Evolutionary conservation across 192 early-diverging fungal genomes (phyloP), one percentile per base, ranked within the genome.

Genomic region (Coemansia sp.): DNA sequence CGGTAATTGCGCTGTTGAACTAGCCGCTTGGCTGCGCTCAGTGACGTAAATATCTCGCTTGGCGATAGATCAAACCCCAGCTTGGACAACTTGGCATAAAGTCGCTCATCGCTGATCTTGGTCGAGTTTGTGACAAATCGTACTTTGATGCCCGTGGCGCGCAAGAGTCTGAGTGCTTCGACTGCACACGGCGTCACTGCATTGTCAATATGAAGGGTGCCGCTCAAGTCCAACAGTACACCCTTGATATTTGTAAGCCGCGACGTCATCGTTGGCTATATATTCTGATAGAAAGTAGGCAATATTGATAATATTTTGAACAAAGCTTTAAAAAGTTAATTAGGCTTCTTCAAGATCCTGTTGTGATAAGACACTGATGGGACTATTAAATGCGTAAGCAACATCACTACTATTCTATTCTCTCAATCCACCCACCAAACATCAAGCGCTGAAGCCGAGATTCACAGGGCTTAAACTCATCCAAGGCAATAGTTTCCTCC

Each of bases 41-140:
- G 84, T 6, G 93, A 94, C 1, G 93, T 94, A 68, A 94, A 94
- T 37, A 93, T 72, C 85, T 93, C 83, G 59, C 36, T 21, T 31
- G 63, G 71, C 21, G 65, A 59, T n/a, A 93, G 78, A 14, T 86
- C 72, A 64, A 97, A 92, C 0, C 93, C 94, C 31, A 95, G 75
- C 11, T 51, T 51, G 16, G 64, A 59, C 13, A 97, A 82, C 57
- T 87, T 86, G n/a, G 64, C 57, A n/a, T 88, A 75, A 1, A 95
- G 75, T 16, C 56, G 56, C 33, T 72, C 69, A 37, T 81, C 76
- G 36, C 88, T 90, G 61, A 90, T 85, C 62, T 93, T 93, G 17
- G 95, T 95, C 2, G 94, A 95, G 77, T 97, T 97, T 50, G 93
- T 93, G n/a, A 92, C 89, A 75, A 95, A 95, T 3, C 83, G 72